Evolutionary conservation across 371 early-diverging fungal species (phyloP).

Genomic region (Funneliformis caledonium): DNA sequence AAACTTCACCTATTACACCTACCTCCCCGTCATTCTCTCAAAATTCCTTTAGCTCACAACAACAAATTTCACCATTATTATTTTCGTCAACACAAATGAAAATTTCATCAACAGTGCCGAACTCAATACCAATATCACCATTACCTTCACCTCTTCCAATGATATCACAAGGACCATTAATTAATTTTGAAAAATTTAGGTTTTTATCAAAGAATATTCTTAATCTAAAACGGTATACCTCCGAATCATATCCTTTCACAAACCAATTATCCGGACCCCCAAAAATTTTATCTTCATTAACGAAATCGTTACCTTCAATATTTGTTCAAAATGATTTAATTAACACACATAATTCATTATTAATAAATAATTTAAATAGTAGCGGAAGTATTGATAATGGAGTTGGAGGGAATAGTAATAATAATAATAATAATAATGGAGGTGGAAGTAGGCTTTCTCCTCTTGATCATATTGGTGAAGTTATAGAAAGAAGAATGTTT

Average conservation of each 20-base stretch:
- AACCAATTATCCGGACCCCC: constrained; percentile 17
- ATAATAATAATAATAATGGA: constrained; percentile 2
- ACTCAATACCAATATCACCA: not conserved
- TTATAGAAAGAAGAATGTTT: constrained; percentile 26
- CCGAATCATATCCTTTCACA: constrained; percentile 15
- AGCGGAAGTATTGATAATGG: not conserved
- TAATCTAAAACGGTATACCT: constrained; percentile 9
- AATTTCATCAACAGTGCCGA: no score
- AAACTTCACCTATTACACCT: not conserved
- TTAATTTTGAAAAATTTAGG: constrained; percentile 62
- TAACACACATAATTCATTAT: constrained; percentile 1
- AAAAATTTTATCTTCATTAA: not conserved
- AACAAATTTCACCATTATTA: no score
- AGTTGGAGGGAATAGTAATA: not conserved
- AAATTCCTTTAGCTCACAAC: not conserved
- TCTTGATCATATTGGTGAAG: constrained; percentile 31
- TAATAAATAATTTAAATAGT: not conserved
- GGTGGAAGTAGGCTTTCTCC: not conserved
- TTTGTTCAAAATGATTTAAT: not conserved
- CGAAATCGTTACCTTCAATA: not conserved
- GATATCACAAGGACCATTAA: constrained; percentile 34
- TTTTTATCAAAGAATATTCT: constrained; percentile 46
- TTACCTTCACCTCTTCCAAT: not conserved
- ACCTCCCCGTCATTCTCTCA: not conserved
- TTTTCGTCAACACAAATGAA: no score